Evolutionary conservation across 345 rosid genomes (phyloP), one percentile per base, ranked within the genome.

Genomic region (Erodium maritimum): DNA sequence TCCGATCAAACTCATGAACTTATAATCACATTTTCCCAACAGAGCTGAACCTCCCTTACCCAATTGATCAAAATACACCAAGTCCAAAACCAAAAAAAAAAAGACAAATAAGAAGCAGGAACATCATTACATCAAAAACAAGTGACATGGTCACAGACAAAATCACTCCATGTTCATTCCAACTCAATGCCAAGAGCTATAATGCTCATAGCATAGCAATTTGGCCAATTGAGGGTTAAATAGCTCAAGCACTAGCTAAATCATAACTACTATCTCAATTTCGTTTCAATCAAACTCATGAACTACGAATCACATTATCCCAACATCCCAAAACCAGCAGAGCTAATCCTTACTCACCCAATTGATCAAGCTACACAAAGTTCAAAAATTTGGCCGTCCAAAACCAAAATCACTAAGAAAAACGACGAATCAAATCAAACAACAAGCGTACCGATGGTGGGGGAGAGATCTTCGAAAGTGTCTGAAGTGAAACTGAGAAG

Each of bases 401-500:
- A 57, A 61, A 22, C n/a, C 21, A 65, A 52, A 29, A 3, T 42
- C 37, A 24, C 4, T 7, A 21, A 19, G 50, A 25, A 12, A 33
- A 11, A 2, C 17, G 17, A 11, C 14, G 1, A 10, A 53, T 5
- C 24, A 52, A 10, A 53, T 5, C 24, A 52, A 21, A n/a, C 2
- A 33, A 19, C 4, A 34, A 19, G 51, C 58, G 65, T 25, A 86
- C 95, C 90, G 12, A 86, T 84, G 21, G 90, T 86, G 3, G 95
- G 95, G 65, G 80, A 78, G 57, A 86, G 86, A 37, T 83, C 90
- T 69, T 86, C 90, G 63, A 86, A 81, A 17, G 87, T 68, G 60
- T 77, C 64, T 23, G 90, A 83, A 57, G 88, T 86, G 71, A 83
- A 86, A 64, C 95, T 83, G 81, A 86, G 72, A 48, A 86, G 79